Evolutionary conservation across 2,329 filamentous ascomycete genomes (phyloP).

Genomic region (Ambrosiella xylebori): DNA sequence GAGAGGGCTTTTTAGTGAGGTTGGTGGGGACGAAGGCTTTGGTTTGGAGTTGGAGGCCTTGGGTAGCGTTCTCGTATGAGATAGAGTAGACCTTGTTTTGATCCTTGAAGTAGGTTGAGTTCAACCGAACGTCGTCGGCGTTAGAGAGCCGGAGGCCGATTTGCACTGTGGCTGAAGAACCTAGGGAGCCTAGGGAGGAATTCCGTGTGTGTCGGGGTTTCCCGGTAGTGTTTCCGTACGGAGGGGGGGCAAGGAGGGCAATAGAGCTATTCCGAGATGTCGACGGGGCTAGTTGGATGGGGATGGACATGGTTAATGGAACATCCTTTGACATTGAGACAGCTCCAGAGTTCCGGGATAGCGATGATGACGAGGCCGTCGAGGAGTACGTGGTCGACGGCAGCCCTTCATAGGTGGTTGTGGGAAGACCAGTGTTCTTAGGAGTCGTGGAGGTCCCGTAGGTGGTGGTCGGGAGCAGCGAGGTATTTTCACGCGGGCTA

Average conservation of each 20-base stretch:
- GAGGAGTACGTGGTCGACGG: not conserved
- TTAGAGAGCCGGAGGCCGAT: conserved; percentile 53
- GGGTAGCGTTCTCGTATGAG: conserved; percentile 16
- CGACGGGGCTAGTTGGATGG: not conserved
- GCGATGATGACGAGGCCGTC: not conserved
- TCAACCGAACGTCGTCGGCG: conserved; percentile 30
- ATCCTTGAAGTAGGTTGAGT: conserved; percentile 19
- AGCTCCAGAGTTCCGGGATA: not conserved
- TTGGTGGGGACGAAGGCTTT: not conserved
- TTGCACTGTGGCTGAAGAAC: conserved; percentile 51
- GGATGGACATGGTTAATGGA: not conserved
- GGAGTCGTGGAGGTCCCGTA: not conserved
- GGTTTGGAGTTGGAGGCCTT: not conserved
- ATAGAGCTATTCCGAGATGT: not conserved
- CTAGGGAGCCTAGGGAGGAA: conserved; percentile 32
- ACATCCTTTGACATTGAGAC: not conserved
- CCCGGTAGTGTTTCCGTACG: conserved; percentile 1
- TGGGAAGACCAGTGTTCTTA: not conserved
- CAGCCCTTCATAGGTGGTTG: not conserved
- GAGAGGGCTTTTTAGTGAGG: conserved; percentile 17
- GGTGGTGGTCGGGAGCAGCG: conserved; percentile 8
- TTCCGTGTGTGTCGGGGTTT: conserved; percentile 33
- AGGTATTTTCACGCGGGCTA: not conserved
- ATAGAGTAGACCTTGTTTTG: conserved; percentile 24
- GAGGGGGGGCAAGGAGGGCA: conserved; percentile 5